Evolutionary conservation across 2,329 filamentous ascomycete species (phyloP), one percentile per base, ranked within the genome.

Genomic region (Alternaria tenuissima): DNA sequence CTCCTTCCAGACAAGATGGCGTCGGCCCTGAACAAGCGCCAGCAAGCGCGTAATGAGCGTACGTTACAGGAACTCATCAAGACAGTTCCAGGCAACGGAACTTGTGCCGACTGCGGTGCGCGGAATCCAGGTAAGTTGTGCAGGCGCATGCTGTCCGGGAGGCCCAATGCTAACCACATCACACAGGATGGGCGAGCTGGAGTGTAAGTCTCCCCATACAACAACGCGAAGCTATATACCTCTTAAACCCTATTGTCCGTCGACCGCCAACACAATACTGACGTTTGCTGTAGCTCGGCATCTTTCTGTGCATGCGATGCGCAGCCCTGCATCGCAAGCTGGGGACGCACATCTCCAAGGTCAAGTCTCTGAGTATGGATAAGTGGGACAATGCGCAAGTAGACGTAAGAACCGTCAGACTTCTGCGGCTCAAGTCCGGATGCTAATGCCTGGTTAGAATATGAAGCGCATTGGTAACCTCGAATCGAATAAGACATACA

Each of bases 291-390:
- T 75, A 97, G 92, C 83, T 99, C 81, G 95, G 95, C 61, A 88
- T 98, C 66, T 99, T 99, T 78, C 85, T 99, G 52, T 99, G 95
- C 82, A 96, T 99, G 91, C 92, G 95, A 77, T 99, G 95, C 84
- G 95, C 94, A 55, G 88, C 93, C 55, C 87, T 98, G 74, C 95
- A 99, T 83, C 92, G 95, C 75, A 98, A 98, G 81, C 85, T 99
- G 74, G 95, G 95, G 63, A 98, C 95, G 41, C 95, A 99, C 80
- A 93, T 99, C 65, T 97, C 94, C 68, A 99, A 99, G 80, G 93
- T 99, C 83, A 99, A 99, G 81, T 98, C 94, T 38, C 81, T 99
- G 81, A 98, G 91, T 79, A 98, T 99, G 94, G 95, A 99, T 81
- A 95, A 91, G 69, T 99, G 95, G 95, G 89, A 91, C 49, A 90